phyloP scores from a whole-genome alignment of 2,329 filamentous ascomycete genomes.

The Colletotrichum truncatum region DNA sequence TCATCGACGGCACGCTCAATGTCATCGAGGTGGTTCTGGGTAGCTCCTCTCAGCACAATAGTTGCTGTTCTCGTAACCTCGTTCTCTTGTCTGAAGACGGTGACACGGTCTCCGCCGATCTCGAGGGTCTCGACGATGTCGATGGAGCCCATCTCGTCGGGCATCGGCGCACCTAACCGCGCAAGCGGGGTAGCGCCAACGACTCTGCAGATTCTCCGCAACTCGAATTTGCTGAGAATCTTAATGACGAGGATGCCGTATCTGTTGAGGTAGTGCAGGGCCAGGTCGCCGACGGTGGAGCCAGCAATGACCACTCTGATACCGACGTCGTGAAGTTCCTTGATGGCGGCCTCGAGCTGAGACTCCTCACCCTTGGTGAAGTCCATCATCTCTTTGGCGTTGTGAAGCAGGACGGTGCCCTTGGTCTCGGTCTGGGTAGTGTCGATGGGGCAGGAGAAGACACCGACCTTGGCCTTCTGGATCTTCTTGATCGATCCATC shows the following conservation, averaged over 20 bases:
- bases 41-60: conserved; percentile 91
- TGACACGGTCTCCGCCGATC: conserved; percentile 97
- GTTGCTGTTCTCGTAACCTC: conserved; percentile 93
- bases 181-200: conserved; percentile 97
- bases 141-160: conserved; percentile 97
- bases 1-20: conserved; percentile 97
- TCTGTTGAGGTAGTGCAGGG: conserved; percentile 97
- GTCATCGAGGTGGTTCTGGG: conserved; percentile 97
- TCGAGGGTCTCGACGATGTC: conserved; percentile 97
- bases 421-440: conserved; percentile 98
- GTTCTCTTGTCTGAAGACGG: conserved; percentile 96
- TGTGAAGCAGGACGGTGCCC: conserved; percentile 95
- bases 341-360: conserved; percentile 90
- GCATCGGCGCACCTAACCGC: conserved; percentile 95
- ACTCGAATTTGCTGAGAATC: conserved; percentile 97
- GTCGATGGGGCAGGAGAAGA: conserved; percentile 96
- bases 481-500: conserved; percentile 92
- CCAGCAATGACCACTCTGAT: conserved; percentile 92
- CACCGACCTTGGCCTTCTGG: conserved; percentile 91
- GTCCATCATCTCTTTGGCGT: conserved; percentile 98
- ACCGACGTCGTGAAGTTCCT: conserved; percentile 95
- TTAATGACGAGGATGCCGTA: conserved; percentile 97
- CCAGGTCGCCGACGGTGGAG: conserved; percentile 88
- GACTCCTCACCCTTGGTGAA: conserved; percentile 97
- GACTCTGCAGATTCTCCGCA: conserved; percentile 92